Conservation (phyloP, 345 rosid genomes). For the Hevea brasiliensis region DNA sequence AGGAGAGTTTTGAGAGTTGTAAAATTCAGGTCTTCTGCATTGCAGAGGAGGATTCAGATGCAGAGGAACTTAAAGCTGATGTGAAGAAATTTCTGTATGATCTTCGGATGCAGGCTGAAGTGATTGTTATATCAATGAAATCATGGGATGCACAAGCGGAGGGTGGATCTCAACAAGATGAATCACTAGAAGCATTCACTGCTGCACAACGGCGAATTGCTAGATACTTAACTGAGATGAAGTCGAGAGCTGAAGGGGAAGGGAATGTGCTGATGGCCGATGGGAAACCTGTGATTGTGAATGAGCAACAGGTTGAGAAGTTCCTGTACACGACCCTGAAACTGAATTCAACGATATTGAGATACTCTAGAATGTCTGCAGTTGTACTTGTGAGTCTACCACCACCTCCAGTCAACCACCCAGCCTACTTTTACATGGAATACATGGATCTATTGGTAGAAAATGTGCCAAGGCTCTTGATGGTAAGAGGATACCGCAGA, state of each 20-base stretch:
- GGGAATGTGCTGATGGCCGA: conserved; percentile 62
- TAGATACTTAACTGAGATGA: conserved; percentile 65
- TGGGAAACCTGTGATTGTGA: conserved; percentile 75
- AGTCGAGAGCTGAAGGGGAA: conserved; percentile 37
- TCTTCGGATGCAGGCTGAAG: conserved; percentile 99
- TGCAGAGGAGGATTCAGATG: conserved; percentile 96
- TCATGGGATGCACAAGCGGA: conserved; percentile 81
- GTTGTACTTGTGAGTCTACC: conserved; percentile 91
- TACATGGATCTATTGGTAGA: conserved; percentile 97
- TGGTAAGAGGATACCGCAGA: conserved; percentile 96
- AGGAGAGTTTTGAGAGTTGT: conserved; percentile 97
- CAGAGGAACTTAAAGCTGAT: conserved; percentile 89
- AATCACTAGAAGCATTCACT: conserved; percentile 69
- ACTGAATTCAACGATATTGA: conserved; percentile 75
- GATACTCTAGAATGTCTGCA: conserved; percentile 84
- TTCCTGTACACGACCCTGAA: conserved; percentile 79
- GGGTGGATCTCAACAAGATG: conserved; percentile 65
- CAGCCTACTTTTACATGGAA: conserved; percentile 96
- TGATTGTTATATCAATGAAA: conserved; percentile 86
- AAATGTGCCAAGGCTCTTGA: conserved; percentile 89
- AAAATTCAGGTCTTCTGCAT: conserved; percentile 98
- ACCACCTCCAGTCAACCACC: conserved; percentile 72
- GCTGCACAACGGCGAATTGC: conserved; percentile 76
- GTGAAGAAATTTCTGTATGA: conserved; percentile 94
- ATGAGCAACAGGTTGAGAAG: conserved; percentile 81